A percentile compares a stretch with the other conserved stretches of the same genome.
Conservation (phyloP, 2,329 filamentous ascomycete genomes). For the Talaromyces atroroseus region DNA sequence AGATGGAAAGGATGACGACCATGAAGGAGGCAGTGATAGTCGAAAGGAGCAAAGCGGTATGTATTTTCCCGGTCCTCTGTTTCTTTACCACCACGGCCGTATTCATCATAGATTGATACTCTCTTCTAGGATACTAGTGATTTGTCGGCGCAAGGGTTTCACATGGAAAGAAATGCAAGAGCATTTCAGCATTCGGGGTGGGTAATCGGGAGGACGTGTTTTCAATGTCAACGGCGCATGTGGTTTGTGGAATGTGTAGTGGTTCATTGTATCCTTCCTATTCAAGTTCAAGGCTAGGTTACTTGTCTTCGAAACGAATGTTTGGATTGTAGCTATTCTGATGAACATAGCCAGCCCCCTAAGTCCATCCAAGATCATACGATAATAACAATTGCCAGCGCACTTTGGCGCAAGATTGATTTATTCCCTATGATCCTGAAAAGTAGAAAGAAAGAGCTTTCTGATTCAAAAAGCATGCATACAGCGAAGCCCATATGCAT, state of each 20-base stretch:
- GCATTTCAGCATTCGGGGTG: background rate
- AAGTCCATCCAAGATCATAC: background rate
- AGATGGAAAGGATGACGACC: slow-evolving; percentile 13
- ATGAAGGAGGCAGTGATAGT: slow-evolving; percentile 25
- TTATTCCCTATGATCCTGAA: background rate
- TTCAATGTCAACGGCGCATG: background rate
- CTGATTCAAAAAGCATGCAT: background rate
- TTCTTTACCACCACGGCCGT: background rate
- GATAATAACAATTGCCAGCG: background rate
- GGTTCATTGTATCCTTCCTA: background rate
- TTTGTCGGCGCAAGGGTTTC: background rate
- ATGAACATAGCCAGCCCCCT: background rate
- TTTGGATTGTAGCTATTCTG: background rate
- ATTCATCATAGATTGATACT: background rate
- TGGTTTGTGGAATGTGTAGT: background rate
- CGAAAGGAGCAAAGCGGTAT: slow-evolving; percentile 45
- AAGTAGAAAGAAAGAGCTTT: background rate
- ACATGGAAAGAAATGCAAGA: background rate
- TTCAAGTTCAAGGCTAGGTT: background rate
- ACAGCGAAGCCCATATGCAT: background rate
- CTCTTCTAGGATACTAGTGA: slow-evolving; percentile 1
- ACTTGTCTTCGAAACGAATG: background rate
- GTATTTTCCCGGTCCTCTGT: slow-evolving; percentile 14
- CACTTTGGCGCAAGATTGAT: too few species aligned
- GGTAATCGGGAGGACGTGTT: background rate